Base-by-base conservation (phyloP, 2,329 filamentous ascomycete species). In the Xylaria sp. region DNA sequence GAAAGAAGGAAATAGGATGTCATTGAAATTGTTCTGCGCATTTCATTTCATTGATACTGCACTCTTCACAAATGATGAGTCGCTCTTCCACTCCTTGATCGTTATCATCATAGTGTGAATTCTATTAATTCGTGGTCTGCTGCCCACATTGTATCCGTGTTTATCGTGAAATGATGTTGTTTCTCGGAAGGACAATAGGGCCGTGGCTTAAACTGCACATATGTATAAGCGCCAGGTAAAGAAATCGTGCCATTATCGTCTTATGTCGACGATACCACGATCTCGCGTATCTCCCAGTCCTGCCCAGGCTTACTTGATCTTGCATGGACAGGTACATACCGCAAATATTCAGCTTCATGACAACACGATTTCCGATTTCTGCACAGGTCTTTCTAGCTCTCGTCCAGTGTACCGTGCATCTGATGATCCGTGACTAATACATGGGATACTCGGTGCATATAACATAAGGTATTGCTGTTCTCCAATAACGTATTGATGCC, bases 231-330 rank as follows among this genome's bases (percentile, higher is more conserved):
- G 12, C 20, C 63, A 55, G 46, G 55, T 31, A 46, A 52, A 51
- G 39, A 63, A 66, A 66, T 55, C 67, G 60, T 31, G 48, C 63
- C 67, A 69, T 60, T 10, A 51, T 69, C 67, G 20, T 46, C 55
- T 43, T 33, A 69, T 63, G 48, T 46, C 18, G n/a, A 60, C 66
- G 63, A 60, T 54, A 46, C 63, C 59, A 69, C 23, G 18, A 58
- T 3, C 46, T 69, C 59, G 67, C 59, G 41, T 66, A 66, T 69
- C 67, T 69, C 7, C 10, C 3, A 4, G 28, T 28, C 2, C 28
- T 28, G 28, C 6, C 4, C 20, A 54, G 43, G 46, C 56, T 62
- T 31, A 61, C 52, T 46, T 51, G 13, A 23, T 10, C 46, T 41
- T 60, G 55, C 52, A 55, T 62, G 57, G 28, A 39, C 23, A 43